phyloP scores from a whole-genome alignment of 1,139 yeast species.

The Pichia sp. region DNA sequence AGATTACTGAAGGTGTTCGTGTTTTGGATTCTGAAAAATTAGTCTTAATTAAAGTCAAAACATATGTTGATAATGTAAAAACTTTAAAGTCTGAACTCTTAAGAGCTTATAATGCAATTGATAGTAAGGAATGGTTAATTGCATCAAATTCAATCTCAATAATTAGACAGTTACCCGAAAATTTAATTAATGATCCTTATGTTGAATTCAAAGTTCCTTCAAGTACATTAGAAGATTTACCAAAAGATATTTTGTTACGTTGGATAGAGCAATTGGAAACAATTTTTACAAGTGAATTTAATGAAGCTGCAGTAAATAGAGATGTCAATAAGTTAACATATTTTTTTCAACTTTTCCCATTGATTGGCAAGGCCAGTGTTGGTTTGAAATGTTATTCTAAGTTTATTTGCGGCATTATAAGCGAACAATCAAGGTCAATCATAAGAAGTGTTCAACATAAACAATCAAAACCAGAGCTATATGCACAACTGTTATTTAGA shows the following conservation, averaged over 20 bases:
- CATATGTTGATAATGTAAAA: slow-evolving; percentile 62
- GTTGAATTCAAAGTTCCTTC: slow-evolving; percentile 87
- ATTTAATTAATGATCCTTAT: slow-evolving; percentile 55
- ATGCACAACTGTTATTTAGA: slow-evolving; percentile 65
- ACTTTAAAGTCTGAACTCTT: slow-evolving; percentile 55
- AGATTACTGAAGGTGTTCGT: slow-evolving; percentile 63
- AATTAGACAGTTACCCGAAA: slow-evolving; percentile 48
- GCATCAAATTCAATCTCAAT: slow-evolving; percentile 62
- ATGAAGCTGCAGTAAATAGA: slow-evolving; percentile 57
- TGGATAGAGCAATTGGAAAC: slow-evolving; percentile 56
- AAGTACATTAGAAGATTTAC: slow-evolving; percentile 79
- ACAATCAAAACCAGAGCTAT: slow-evolving; percentile 37
- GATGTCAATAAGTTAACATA: slow-evolving; percentile 68
- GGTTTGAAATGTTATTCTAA: slow-evolving; percentile 80
- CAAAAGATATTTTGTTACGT: slow-evolving; percentile 46
- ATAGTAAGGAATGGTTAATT: slow-evolving; percentile 59
- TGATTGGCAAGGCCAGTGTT: slow-evolving; percentile 61
- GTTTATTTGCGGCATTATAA: slow-evolving; percentile 79
- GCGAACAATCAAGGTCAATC: slow-evolving; percentile 65
- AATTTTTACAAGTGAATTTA: slow-evolving; percentile 58
- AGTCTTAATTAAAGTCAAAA: slow-evolving; percentile 57
- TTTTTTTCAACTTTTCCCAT: slow-evolving; percentile 81
- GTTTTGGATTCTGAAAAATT: slow-evolving; percentile 65
- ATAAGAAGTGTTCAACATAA: slow-evolving; percentile 36
- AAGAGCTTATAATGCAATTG: slow-evolving; percentile 64